Conservation (phyloP, 2,329 filamentous ascomycete genomes). For the Immersiporthe knoxdaviesiana region DNA sequence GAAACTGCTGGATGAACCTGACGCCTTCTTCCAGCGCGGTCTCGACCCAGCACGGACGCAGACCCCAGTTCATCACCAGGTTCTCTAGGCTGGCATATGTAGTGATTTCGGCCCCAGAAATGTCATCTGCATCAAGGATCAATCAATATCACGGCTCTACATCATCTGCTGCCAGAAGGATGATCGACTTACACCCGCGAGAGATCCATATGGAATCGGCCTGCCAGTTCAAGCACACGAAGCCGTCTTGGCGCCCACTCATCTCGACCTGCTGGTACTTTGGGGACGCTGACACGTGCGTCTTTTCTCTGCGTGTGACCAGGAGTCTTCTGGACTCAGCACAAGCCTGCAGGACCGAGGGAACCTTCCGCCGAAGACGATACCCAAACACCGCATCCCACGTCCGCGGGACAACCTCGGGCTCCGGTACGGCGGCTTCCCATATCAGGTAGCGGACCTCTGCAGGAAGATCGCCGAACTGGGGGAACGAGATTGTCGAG, state of each 20-base stretch:
- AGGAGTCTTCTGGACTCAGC: slow-evolving; percentile 28
- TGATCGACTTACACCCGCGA: slow-evolving; percentile 26
- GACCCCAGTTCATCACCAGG: slow-evolving; percentile 31
- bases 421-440: slow-evolving; percentile 27
- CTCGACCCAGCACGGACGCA: slow-evolving; percentile 30
- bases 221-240: slow-evolving; percentile 29
- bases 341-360: slow-evolving; percentile 29
- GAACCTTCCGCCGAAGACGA: slow-evolving; percentile 22
- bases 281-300: neutral
- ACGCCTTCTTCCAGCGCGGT: slow-evolving; percentile 27
- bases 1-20: slow-evolving; percentile 26
- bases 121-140: slow-evolving; percentile 18
- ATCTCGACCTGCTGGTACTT: slow-evolving; percentile 24
- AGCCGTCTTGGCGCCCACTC: slow-evolving; percentile 20
- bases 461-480: slow-evolving; percentile 17
- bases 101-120: slow-evolving; percentile 21
- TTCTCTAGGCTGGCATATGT: slow-evolving; percentile 23
- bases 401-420: slow-evolving; percentile 23
- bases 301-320: neutral
- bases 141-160: neutral
- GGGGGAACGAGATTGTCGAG: slow-evolving; percentile 3
- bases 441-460: slow-evolving; percentile 28
- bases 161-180: neutral
- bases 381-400: slow-evolving; percentile 28
- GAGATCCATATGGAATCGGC: slow-evolving; percentile 29